Conservation (phyloP, 2,329 filamentous ascomycete species). For the Penicillium griseofulvum region DNA sequence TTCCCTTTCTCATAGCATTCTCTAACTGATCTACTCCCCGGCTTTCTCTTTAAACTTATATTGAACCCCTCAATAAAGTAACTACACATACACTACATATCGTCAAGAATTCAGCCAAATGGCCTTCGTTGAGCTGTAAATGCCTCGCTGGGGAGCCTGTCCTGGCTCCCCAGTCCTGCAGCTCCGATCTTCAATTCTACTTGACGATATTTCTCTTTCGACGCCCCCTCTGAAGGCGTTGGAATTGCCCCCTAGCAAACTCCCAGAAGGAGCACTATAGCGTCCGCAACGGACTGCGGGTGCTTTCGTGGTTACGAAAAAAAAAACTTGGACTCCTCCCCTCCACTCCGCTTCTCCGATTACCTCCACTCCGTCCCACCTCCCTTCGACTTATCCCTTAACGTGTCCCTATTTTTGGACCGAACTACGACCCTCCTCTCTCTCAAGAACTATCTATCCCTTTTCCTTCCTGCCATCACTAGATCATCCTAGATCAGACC, state of each 20-base stretch:
- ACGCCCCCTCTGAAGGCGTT: conserved; percentile 49
- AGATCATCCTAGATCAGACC: neutral
- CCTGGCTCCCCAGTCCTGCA: conserved; percentile 77
- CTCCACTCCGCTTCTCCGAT: conserved; percentile 16
- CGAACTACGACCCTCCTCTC: neutral
- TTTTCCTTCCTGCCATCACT: neutral
- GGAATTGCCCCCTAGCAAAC: conserved; percentile 57
- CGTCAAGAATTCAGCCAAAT: conserved; percentile 68
- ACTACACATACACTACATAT: conserved; percentile 49
- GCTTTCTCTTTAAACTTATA: conserved; percentile 14
- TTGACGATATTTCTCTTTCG: conserved; percentile 55
- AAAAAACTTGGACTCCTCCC: conserved; percentile 13
- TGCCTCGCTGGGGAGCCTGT: conserved; percentile 70
- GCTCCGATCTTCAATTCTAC: conserved; percentile 67
- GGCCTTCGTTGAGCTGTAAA: conserved; percentile 91
- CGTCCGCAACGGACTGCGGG: conserved; percentile 37
- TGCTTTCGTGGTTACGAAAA: conserved; percentile 32
- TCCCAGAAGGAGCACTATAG: conserved; percentile 39
- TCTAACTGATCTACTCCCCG: conserved; percentile 6
- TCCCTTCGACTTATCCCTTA: conserved; percentile 10
- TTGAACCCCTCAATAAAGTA: conserved; percentile 10
- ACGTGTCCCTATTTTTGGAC: conserved; percentile 1
- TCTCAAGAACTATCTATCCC: neutral
- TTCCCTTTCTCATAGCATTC: conserved; percentile 20
- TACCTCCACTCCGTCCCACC: conserved; percentile 14